phyloP scores from a whole-genome alignment of 371 early-diverging fungal genomes.

The Zychaea mexicana region DNA sequence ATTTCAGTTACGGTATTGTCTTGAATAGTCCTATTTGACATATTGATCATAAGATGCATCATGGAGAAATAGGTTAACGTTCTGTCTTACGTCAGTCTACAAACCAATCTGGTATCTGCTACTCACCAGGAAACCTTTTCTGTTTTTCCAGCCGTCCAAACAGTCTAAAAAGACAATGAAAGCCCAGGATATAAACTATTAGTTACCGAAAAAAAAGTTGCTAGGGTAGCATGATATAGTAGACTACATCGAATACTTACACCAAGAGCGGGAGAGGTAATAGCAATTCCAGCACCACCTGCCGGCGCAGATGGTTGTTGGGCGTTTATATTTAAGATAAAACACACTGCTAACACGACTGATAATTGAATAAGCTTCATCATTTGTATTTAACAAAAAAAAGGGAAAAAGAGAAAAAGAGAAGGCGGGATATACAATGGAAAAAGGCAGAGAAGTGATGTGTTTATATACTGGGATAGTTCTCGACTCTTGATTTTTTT shows the following conservation, averaged over 20 bases:
- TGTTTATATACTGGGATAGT: no score
- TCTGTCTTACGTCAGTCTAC: no score
- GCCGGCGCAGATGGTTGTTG: no score
- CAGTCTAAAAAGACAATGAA: no score
- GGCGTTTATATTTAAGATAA: not conserved
- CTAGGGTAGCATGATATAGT: no score
- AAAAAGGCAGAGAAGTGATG: no score
- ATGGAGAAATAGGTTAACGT: no score
- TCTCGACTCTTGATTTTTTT: no score
- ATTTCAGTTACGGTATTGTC: constrained; percentile 19
- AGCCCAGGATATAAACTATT: no score
- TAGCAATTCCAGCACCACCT: constrained; percentile 20
- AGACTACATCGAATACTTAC: no score
- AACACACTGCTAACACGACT: not conserved
- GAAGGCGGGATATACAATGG: not conserved
- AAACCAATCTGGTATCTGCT: no score
- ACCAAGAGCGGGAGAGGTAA: constrained; percentile 28
- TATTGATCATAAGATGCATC: no score
- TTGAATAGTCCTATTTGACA: constrained; percentile 27
- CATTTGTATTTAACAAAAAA: not conserved
- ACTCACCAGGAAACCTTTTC: constrained; percentile 35
- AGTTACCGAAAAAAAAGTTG: not conserved
- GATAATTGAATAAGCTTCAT: not conserved
- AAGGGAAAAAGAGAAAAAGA: not conserved
- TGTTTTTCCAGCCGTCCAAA: constrained; percentile 31